Base-by-base conservation (phyloP, 768 basidiomycete genomes). In the Phaeotremella fagi region DNA sequence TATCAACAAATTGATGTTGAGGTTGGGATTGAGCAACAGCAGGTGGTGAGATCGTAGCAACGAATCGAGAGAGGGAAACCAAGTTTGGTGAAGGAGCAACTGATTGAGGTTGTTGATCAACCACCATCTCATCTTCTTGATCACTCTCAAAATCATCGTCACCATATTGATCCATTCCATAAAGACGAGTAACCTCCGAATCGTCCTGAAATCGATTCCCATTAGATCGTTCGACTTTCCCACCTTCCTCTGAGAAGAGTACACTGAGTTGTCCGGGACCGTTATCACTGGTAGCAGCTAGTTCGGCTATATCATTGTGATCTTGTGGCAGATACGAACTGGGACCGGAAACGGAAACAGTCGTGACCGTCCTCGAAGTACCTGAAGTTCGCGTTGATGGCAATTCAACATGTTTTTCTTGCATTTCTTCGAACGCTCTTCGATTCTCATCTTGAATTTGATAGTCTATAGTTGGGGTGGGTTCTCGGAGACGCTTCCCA, bases 81-180 rank as follows among this genome's bases (percentile, higher is more conserved):
- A 85, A 48, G 79, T 76, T 41, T 75, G 68, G 29, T 89, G 76
- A 7, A 83, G 81, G 56, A 75, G n/a, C n/a, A n/a, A n/a, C n/a
- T n/a, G n/a, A n/a, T n/a, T n/a, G n/a, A n/a, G n/a, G n/a, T n/a
- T n/a, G n/a, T n/a, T n/a, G n/a, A n/a, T n/a, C n/a, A 45, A 28
- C 25, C 26, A 9, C 25, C 42, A 41, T 15, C 9, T 42, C 31
- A 26, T 11, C 38, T 4, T 41, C 45, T 26, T 37, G 46, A 15
- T 52, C 29, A 7, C 37, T 49, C 14, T 50, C 5, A 11, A 20
- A 47, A 16, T 36, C 43, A 6, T 57, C 70, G n/a, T 76, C 76
- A 23, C 71, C 75, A 4, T 67, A 75, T 18, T 77, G 75, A 3
- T 68, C 72, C 2, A 77, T 73, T 6, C 66, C 76, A 16, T 36